phyloP scores from a whole-genome alignment of 2,329 filamentous ascomycete genomes.

The Aspergillus eucalypticola region DNA sequence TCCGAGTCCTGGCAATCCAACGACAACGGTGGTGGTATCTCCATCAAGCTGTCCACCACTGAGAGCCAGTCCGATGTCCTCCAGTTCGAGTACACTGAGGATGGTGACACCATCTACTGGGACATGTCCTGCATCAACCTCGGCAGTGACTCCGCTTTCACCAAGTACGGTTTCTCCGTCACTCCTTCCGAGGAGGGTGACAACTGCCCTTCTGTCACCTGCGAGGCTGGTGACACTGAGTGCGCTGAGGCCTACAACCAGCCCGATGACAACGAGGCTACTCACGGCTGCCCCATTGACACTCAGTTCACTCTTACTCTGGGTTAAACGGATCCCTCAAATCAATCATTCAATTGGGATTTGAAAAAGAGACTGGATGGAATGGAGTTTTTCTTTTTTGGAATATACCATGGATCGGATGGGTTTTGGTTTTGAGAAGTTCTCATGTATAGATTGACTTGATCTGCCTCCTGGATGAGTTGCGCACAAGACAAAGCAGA shows the following conservation, averaged over 20 bases:
- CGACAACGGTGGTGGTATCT: slow-evolving; percentile 43
- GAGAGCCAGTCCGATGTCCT: slow-evolving; percentile 37
- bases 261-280: slow-evolving; percentile 44
- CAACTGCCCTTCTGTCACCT: slow-evolving; percentile 38
- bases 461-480: background rate
- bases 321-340: slow-evolving; percentile 17
- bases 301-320: slow-evolving; percentile 37
- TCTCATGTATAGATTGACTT: background rate
- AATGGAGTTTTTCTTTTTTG: background rate
- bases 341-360: background rate
- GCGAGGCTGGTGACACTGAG: slow-evolving; percentile 35
- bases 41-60: slow-evolving; percentile 43
- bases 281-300: slow-evolving; percentile 41
- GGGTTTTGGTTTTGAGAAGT: background rate
- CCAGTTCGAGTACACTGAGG: slow-evolving; percentile 44
- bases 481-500: background rate
- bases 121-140: slow-evolving; percentile 41
- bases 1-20: slow-evolving; percentile 37
- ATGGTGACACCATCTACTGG: slow-evolving; percentile 36
- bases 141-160: slow-evolving; percentile 31
- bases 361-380: background rate
- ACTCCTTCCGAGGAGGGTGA: slow-evolving; percentile 25
- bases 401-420: background rate
- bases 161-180: slow-evolving; percentile 39
- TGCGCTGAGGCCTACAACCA: slow-evolving; percentile 44